Conservation (phyloP, 495 filamentous ascomycete species). For the Talaromyces ruber region DNA sequence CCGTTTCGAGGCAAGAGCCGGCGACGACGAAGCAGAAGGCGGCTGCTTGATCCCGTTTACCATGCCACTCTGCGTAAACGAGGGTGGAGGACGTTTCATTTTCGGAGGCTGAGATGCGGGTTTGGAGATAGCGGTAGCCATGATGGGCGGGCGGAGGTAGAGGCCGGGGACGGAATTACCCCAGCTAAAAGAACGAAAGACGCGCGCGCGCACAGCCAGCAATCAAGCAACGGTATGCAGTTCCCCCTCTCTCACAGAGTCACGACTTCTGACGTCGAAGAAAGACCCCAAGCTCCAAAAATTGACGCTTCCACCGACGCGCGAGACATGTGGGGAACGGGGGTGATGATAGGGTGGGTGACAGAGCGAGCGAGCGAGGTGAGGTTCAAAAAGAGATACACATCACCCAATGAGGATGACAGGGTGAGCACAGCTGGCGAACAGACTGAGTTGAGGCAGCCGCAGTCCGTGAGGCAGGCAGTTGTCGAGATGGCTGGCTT, state of each 20-base stretch:
- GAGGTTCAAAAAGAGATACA: constrained; percentile 19
- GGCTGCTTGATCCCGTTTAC: constrained; percentile 51
- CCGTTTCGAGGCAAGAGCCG: constrained; percentile 55
- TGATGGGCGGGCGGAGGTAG: constrained; percentile 15
- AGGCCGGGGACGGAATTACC: constrained; percentile 3
- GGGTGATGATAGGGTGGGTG: constrained; percentile 11
- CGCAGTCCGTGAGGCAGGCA: background rate
- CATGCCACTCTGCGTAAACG: constrained; percentile 50
- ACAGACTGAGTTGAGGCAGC: background rate
- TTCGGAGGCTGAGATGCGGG: constrained; percentile 53
- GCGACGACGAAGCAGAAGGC: constrained; percentile 58
- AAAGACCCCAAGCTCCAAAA: constrained; percentile 27
- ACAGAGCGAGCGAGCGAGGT: constrained; percentile 4
- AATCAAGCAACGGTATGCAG: background rate
- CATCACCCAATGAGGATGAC: background rate
- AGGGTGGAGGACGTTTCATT: constrained; percentile 65
- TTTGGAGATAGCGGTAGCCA: constrained; percentile 48
- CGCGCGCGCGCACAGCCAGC: constrained; percentile 15
- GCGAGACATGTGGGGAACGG: constrained; percentile 46
- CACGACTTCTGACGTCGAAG: constrained; percentile 17
- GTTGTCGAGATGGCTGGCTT: background rate
- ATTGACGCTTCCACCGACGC: constrained; percentile 37
- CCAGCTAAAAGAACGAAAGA: background rate
- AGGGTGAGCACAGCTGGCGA: background rate
- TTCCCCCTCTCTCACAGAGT: background rate